Base-by-base conservation (phyloP, 495 filamentous ascomycete genomes). In the Entonaema liquescens region DNA sequence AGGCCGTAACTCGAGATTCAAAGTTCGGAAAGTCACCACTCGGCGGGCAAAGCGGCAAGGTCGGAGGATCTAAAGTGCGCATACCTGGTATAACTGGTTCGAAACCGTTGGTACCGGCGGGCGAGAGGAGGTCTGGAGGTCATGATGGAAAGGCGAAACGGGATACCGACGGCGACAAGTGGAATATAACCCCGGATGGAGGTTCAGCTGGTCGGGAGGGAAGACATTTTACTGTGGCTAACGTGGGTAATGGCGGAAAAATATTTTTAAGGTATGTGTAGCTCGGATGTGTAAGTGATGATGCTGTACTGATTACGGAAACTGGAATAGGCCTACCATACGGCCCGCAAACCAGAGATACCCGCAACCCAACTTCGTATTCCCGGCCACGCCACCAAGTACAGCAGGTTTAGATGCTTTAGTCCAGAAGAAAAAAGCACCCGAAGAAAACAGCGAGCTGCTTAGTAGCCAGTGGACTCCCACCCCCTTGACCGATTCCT, bases 161-260 rank as follows among this genome's bases (percentile, higher is more conserved):
- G 49, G 78, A 79, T 35, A 33, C 40, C 11, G 76, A 76, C 8
- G 62, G 75, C 21, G 81, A 81, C 36, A 85, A 81, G 73, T 81
- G 77, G 76, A 83, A 84, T 33, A 76, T 86, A 56, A 75, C 83
- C 4, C 83, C 82, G 5, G 85, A 88, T 57, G 83, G 82, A 38
- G 77, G 78, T 25, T 83, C 80, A 19, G 83, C 80, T n/a, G 86
- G 85, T 8, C 79, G 84, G 67, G 84, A 86, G 80, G 92, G 90
- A 26, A 85, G 92, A 55, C 91, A 95, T 75, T 98, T 97, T 79
- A 92, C 93, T 9, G 95, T 98, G 62, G 93, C 92, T 25, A 98
- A 97, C 81, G 91, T 98, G 62, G 94, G 94, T 52, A 92, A 93
- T 76, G 95, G 95, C 82, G 95, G 95, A 36, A 90, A 91, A 79